Percentiles rank a stretch among this genome's conserved stretches.
Evolutionary conservation across 768 basidiomycete species (phyloP).

Genomic region (Phanerochaete sordida): DNA sequence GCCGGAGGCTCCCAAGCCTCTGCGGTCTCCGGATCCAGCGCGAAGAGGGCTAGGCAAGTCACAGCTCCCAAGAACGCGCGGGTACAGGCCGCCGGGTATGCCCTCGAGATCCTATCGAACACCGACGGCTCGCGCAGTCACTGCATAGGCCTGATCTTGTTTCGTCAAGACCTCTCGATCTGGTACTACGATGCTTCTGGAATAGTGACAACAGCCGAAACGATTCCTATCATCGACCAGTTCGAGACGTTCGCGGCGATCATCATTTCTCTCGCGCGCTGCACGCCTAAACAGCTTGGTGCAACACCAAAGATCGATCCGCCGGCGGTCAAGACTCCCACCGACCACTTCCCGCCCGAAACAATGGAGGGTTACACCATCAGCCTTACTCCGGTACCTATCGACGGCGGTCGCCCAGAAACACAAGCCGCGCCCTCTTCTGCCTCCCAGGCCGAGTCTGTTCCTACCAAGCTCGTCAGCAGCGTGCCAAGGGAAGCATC

Average conservation of each 20-base stretch:
- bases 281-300: neutral
- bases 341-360: neutral
- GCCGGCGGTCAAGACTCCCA: neutral
- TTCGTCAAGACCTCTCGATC: neutral
- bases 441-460: neutral
- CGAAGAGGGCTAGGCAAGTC: neutral
- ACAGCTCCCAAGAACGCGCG: neutral
- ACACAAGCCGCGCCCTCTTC: too few relatives aligned
- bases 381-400: neutral
- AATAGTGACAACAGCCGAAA: neutral
- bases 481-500: too few relatives aligned
- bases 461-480: too few relatives aligned
- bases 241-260: slow-evolving; percentile 5
- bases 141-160: neutral
- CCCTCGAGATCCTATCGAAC: neutral
- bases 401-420: too few relatives aligned
- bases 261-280: neutral
- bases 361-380: neutral
- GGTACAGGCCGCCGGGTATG: slow-evolving; percentile 2
- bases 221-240: neutral
- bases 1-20: neutral
- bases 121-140: neutral
- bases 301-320: neutral
- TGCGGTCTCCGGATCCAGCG: neutral
- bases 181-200: slow-evolving; percentile 7